A percentile compares a stretch with the other conserved stretches of the same genome.
phyloP scores from a whole-genome alignment of 805 yeast species.

The Candida lessepsii region DNA sequence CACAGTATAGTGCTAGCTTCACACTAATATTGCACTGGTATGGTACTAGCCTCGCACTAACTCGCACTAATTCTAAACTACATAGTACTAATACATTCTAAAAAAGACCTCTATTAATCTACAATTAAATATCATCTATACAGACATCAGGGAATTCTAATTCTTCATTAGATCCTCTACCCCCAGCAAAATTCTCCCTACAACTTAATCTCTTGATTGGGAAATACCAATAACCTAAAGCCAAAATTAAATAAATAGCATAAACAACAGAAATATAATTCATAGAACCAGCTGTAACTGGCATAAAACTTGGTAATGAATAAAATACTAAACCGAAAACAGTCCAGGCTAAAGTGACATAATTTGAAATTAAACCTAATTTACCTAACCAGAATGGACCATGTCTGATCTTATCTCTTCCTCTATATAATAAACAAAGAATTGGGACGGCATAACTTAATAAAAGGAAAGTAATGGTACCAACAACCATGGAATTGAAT shows the following conservation, averaged over 20 bases:
- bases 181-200: slow-evolving; percentile 43
- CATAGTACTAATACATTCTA: not conserved
- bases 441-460: slow-evolving; percentile 39
- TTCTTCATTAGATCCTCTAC: slow-evolving; percentile 38
- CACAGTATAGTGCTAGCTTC: too few relatives aligned
- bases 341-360: slow-evolving; percentile 33
- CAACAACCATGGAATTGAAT: slow-evolving; percentile 35
- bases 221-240: slow-evolving; percentile 43
- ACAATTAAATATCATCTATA: slow-evolving; percentile 24
- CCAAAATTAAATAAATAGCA: slow-evolving; percentile 29
- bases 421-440: slow-evolving; percentile 32
- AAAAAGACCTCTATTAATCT: too few relatives aligned
- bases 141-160: slow-evolving; percentile 46
- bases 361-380: slow-evolving; percentile 33
- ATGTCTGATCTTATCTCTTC: slow-evolving; percentile 37
- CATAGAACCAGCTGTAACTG: slow-evolving; percentile 24
- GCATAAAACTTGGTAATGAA: slow-evolving; percentile 34
- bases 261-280: slow-evolving; percentile 19
- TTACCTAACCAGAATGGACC: slow-evolving; percentile 45
- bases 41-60: too few relatives aligned
- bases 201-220: slow-evolving; percentile 29
- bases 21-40: too few relatives aligned
- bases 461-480: slow-evolving; percentile 38
- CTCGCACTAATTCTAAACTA: not conserved
- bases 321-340: slow-evolving; percentile 38